These are phyloP conservation scores for Durusdinium trenchii DNA, from an alignment of 73 alveolate species.

Conservation along the genomic window DNA sequence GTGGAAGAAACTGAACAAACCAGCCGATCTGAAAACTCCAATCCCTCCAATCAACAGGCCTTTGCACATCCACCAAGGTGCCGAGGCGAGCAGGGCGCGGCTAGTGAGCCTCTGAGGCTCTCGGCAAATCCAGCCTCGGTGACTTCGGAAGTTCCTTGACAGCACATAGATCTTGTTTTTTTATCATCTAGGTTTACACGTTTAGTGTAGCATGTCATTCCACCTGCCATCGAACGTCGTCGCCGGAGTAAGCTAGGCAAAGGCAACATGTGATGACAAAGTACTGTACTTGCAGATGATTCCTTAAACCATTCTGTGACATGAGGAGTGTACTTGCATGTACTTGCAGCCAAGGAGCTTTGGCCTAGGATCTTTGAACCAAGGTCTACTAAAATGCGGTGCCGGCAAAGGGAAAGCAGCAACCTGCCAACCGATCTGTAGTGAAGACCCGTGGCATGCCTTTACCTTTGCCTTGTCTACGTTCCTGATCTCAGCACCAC, in stretches of 20 bases:
- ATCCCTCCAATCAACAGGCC: too few species aligned
- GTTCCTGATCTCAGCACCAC: too few species aligned
- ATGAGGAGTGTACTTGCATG: background rate
- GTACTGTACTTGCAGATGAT: background rate
- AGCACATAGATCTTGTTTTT: background rate
- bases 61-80: background rate
- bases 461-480: background rate
- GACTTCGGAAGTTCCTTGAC: background rate
- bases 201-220: too few species aligned
- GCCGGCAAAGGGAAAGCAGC: constrained; percentile 21
- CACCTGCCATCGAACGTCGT: too few species aligned
- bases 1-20: too few species aligned
- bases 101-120: background rate
- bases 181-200: too few species aligned
- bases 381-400: background rate
- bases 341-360: background rate
- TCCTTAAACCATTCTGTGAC: background rate
- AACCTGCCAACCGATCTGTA: background rate
- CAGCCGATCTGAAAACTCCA: too few species aligned
- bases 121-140: constrained; percentile 76
- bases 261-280: too few species aligned
- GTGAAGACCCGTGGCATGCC: background rate
- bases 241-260: too few species aligned
- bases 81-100: constrained; percentile 17
- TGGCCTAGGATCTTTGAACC: constrained; percentile 11